Conservation (phyloP, 2,329 filamentous ascomycete species). For the Penicillium sp. region DNA sequence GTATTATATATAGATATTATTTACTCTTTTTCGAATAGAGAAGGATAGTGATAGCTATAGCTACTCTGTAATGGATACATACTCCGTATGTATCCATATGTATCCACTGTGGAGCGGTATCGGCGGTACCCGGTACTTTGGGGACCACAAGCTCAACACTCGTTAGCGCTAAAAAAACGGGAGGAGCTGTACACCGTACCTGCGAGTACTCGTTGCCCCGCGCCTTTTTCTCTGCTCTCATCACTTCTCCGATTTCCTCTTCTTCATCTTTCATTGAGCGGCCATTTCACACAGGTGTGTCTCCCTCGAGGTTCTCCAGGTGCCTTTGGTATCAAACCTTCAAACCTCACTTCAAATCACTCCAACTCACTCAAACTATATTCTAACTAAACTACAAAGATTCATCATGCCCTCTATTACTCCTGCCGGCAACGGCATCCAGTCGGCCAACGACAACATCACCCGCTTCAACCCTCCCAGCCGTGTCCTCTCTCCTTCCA, state of each 20-base stretch:
- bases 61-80: no score
- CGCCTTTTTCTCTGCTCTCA: constrained; percentile 22
- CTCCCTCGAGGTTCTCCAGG: background rate
- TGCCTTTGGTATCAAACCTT: background rate
- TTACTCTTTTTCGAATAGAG: no score
- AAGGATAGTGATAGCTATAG: no score
- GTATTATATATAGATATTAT: background rate
- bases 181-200: constrained; percentile 28
- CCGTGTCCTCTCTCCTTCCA: constrained; percentile 81
- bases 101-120: no score
- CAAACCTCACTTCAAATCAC: background rate
- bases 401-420: constrained; percentile 53
- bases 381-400: constrained; percentile 5
- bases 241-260: constrained; percentile 9
- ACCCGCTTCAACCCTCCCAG: constrained; percentile 90
- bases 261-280: constrained; percentile 16
- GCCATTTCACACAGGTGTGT: constrained; percentile 1
- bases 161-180: constrained; percentile 6
- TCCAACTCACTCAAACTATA: background rate
- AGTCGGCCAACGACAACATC: constrained; percentile 97
- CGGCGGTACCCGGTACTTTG: constrained; percentile 23
- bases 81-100: no score
- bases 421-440: constrained; percentile 36
- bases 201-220: constrained; percentile 24
- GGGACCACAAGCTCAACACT: constrained; percentile 11